Evolutionary conservation across 73 alveolate genomes (phyloP).

Genomic region (Uronychia setigera): DNA sequence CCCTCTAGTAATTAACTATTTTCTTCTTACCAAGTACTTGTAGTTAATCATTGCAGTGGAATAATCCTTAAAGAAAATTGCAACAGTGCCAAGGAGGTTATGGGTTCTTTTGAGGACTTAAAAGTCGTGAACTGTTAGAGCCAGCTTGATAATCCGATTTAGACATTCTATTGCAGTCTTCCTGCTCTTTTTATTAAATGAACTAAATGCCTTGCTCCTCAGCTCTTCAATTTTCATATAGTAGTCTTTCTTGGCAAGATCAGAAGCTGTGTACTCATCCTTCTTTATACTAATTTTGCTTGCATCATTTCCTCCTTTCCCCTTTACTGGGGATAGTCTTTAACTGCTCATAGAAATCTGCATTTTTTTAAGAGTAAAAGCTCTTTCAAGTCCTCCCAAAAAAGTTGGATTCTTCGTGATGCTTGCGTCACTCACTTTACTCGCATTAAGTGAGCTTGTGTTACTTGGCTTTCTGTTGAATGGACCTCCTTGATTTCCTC

Average conservation of each 20-base stretch:
- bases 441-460: not conserved
- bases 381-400: no score
- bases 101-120: not conserved
- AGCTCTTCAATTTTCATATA: constrained; percentile 13
- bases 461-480: not conserved
- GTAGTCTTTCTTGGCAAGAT: not conserved
- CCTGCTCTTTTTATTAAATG: constrained; percentile 3
- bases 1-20: constrained; percentile 24
- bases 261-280: constrained; percentile 10
- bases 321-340: no score
- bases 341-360: no score
- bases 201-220: constrained; percentile 9
- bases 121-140: constrained; percentile 21
- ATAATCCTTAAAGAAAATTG: constrained; percentile 28
- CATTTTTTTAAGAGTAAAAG: no score
- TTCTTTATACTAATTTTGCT: no score
- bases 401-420: no score
- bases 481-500: no score
- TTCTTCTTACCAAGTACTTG: constrained; percentile 8
- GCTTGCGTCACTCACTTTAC: not conserved
- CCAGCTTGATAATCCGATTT: constrained; percentile 3
- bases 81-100: constrained; percentile 19
- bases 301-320: no score
- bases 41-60: constrained; percentile 17
- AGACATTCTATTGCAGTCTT: not conserved